A percentile compares a stretch with the other conserved stretches of the same genome.
Evolutionary conservation across 306 rosid genomes (phyloP).

Genomic region (Lathyrus sativus): DNA sequence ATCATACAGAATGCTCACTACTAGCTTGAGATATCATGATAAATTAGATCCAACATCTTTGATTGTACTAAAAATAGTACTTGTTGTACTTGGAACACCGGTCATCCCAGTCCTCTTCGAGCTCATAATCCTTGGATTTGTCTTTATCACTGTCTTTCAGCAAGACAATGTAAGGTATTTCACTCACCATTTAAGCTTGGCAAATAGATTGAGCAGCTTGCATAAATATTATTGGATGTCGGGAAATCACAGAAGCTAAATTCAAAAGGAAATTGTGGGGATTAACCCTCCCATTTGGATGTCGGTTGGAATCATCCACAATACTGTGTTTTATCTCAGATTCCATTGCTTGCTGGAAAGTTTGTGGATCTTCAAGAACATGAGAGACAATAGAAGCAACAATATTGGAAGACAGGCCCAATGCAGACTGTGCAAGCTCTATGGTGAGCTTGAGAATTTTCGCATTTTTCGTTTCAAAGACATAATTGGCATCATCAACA

Average conservation of each 20-base stretch:
- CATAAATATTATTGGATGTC: slow-evolving; percentile 84
- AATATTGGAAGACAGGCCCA: slow-evolving; percentile 68
- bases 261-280: slow-evolving; percentile 76
- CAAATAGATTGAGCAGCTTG: slow-evolving; percentile 93
- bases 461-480: no score
- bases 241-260: slow-evolving; percentile 76
- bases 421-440: slow-evolving; percentile 69
- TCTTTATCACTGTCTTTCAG: slow-evolving; percentile 89
- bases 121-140: slow-evolving; percentile 75
- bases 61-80: no score
- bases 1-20: no score
- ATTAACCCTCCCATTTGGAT: slow-evolving; percentile 88
- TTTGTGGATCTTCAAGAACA: slow-evolving; percentile 95
- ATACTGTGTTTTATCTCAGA: slow-evolving; percentile 87
- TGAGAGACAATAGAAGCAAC: slow-evolving; percentile 90
- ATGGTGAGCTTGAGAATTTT: no score
- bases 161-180: slow-evolving; percentile 74
- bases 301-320: slow-evolving; percentile 71
- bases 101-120: no score
- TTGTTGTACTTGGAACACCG: no score
- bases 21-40: no score
- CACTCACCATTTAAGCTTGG: slow-evolving; percentile 96
- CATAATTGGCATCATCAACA: no score
- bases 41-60: no score
- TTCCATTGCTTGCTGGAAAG: slow-evolving; percentile 99